Evolutionary conservation across 1,284 basidiomycete genomes (phyloP).

Genomic region (Trametes hirsuta): DNA sequence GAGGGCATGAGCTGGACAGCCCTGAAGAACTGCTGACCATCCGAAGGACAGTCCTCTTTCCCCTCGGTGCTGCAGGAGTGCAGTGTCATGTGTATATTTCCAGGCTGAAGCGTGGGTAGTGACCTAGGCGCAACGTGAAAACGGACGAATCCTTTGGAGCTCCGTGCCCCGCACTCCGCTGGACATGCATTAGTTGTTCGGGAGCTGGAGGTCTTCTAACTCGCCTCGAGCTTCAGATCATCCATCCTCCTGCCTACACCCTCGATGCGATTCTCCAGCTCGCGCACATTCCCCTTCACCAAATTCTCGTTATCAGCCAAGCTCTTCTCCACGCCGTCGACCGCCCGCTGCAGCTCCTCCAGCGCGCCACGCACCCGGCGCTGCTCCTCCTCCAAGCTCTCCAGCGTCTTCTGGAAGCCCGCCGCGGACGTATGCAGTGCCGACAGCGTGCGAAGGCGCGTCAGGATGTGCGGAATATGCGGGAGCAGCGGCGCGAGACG

Average conservation of each 20-base stretch:
- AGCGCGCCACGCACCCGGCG: slow-evolving; percentile 63
- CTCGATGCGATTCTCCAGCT: slow-evolving; percentile 50
- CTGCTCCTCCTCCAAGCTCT: slow-evolving; percentile 75
- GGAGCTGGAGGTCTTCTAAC: neutral
- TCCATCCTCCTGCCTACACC: slow-evolving; percentile 37
- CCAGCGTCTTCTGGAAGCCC: slow-evolving; percentile 73
- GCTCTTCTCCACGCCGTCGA: slow-evolving; percentile 75
- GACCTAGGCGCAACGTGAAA: too few relatives aligned
- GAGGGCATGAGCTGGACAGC: too few relatives aligned
- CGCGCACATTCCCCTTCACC: slow-evolving; percentile 66
- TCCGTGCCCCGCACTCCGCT: too few relatives aligned
- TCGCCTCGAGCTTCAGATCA: slow-evolving; percentile 21
- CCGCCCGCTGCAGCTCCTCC: slow-evolving; percentile 68
- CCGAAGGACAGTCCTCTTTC: too few relatives aligned
- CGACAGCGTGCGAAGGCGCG: slow-evolving; percentile 83
- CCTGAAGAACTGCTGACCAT: too few relatives aligned
- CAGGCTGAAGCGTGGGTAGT: too few relatives aligned
- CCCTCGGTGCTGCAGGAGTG: too few relatives aligned
- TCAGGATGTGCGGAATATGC: slow-evolving; percentile 90
- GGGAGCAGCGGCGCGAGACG: slow-evolving; percentile 88
- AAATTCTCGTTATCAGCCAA: slow-evolving; percentile 75
- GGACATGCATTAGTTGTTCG: too few relatives aligned
- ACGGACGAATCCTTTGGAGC: too few relatives aligned
- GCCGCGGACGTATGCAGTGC: slow-evolving; percentile 82
- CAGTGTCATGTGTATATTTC: too few relatives aligned